Base-by-base conservation (phyloP, 164 flowering plant genomes). In the Echeveria elegans region DNA sequence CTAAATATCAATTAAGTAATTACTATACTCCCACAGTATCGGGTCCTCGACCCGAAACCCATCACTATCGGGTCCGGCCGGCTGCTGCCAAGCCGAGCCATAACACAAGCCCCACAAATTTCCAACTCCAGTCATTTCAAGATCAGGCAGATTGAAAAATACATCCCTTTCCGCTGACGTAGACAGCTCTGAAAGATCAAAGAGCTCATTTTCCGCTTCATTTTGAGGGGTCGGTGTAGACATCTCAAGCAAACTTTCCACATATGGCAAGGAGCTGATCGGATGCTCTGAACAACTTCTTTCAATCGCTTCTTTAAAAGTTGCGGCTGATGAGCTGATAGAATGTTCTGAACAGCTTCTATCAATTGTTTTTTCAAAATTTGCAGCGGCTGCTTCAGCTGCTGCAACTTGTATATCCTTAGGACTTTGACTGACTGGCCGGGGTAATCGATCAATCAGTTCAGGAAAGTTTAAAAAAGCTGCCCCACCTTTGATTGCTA, bases 401-500 rank as follows among this genome's bases (percentile, higher is more conserved):
- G 88, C 88, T 4, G 88, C 88, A 16, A 74, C 82, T 66, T 84
- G 88, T 40, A 84, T 82, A 68, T 84, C 88, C 38, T 79, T 84
- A 1, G 85, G 82, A 21, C 74, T 65, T 15, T 59, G 63, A 52
- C 75, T 70, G 63, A 62, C 65, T 0, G 88, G 88, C 4, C 78
- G 79, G 6, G 86, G 88, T 19, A 84, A 77, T n/a, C 65, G 64
- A 5, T 66, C 65, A 4, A 76, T 82, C 30, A 82, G 45, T 2
- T 79, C 64, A 0, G 88, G 88, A 75, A 85, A 85, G 28, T 85
- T 85, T 52, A 83, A 81, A 52, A 66, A 67, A 65, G 86, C 85
- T 0, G 80, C 69, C 21, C n/a, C 5, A 21, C 86, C 88, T 70
- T 84, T 80, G 72, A 82, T 80, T 66, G 83, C 82, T 23, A 80